Evolutionary conservation across 148 eudicot species (phyloP), one percentile per base, ranked within the genome.

Genomic region (Talinum fruticosum): DNA sequence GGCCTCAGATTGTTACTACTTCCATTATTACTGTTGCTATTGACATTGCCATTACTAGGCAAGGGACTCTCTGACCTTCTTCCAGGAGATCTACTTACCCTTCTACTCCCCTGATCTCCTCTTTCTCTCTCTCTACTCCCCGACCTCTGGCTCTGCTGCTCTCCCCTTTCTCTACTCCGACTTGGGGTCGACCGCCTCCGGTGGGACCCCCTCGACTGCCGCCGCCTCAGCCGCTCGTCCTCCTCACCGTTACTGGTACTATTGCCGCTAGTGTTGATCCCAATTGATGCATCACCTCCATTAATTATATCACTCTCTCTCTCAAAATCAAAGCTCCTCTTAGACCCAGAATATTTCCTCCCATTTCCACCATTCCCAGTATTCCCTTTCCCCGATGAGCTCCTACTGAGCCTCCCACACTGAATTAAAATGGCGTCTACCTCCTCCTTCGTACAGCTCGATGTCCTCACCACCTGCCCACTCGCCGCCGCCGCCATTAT

Each of bases 361-460:
- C 79, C 84, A 71, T 76, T 80, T 23, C 76, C 80, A 26, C 32
- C 32, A 62, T 73, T 70, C 51, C 70, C 83, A 53, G 21, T 53
- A 74, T 69, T 61, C 73, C 86, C 72, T 79, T 90, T 61, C 83
- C 92, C 84, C 24, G 97, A 95, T 4, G 91, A 89, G 75, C 97
- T 92, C 67, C 97, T 85, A 78, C 99, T 95, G 0, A 95, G 86
- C 74, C 97, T 80, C 7, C 99, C 99, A 68, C 99, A 95, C 45
- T 95, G 99, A 10, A 95, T 93, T 74, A 95, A 66, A 73, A 95
- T 95, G 0, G 97, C 96, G 73, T 95, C 99, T 19, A 95, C 87
- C 64, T 95, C 99, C 41, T 95, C 97, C 37, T 93, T 89, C 2
- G 96, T 93, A 41, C 99, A 95, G 72, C 99, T 95, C 0, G 99